A percentile compares a stretch with the other conserved stretches of the same genome.
These are phyloP conservation scores for Trametes gibbosa DNA, from an alignment of 768 basidiomycete species.

Conservation along the genomic window DNA sequence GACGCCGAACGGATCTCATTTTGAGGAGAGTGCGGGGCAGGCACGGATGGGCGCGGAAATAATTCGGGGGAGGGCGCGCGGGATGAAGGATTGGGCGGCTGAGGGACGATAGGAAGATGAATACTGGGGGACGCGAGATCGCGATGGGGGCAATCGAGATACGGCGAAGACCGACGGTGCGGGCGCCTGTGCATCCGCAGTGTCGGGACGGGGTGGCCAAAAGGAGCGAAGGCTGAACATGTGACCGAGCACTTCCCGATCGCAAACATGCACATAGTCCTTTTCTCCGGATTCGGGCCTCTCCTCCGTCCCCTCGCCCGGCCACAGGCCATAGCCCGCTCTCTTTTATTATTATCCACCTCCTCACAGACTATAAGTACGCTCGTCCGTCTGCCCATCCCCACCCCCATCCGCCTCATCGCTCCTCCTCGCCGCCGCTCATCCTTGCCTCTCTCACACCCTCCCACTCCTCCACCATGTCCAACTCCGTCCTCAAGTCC, in stretches of 20 bases:
- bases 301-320: slow-evolving; percentile 2
- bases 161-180: not conserved
- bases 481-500: slow-evolving; percentile 35
- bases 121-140: not conserved
- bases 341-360: slow-evolving; percentile 4
- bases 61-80: not conserved
- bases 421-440: not conserved
- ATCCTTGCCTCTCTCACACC: not conserved
- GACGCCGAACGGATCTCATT: not conserved
- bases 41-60: not conserved
- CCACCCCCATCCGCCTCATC: slow-evolving; percentile 1
- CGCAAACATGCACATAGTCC: not conserved
- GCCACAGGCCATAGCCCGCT: slow-evolving; percentile 2
- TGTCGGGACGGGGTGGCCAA: not conserved
- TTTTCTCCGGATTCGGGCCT: slow-evolving; percentile 18
- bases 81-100: not conserved
- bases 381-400: not conserved
- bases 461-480: slow-evolving; percentile 22
- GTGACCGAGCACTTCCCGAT: slow-evolving; percentile 9
- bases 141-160: slow-evolving; percentile 7
- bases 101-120: not conserved
- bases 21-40: slow-evolving; percentile 7
- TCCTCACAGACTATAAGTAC: slow-evolving; percentile 11
- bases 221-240: not conserved
- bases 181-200: not conserved